Conservation (phyloP, 2,329 filamentous ascomycete species). For the Penicillium italicum region DNA sequence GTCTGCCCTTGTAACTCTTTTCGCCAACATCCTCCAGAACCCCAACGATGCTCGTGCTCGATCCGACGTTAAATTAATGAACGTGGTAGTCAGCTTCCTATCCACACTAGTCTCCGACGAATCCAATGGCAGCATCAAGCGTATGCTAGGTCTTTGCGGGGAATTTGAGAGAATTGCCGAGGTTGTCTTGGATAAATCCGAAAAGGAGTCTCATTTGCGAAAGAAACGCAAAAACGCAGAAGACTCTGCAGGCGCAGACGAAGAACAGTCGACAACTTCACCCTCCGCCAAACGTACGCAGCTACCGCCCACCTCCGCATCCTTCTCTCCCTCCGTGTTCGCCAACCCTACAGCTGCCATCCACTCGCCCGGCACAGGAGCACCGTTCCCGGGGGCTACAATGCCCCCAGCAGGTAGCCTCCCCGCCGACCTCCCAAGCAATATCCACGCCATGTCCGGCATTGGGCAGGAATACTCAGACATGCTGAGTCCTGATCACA, state of each 20-base stretch:
- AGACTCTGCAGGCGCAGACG: constrained; percentile 27
- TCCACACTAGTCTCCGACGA: constrained; percentile 86
- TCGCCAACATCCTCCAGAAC: constrained; percentile 94
- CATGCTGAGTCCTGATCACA: constrained; percentile 36
- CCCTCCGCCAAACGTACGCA: constrained; percentile 29
- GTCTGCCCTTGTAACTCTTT: constrained; percentile 87
- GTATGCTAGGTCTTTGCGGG: constrained; percentile 90
- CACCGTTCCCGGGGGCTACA: constrained; percentile 26
- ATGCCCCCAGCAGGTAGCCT: constrained; percentile 24
- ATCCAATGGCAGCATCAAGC: constrained; percentile 82
- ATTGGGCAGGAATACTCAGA: constrained; percentile 37
- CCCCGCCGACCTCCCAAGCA: constrained; percentile 23
- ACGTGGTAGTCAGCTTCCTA: constrained; percentile 84
- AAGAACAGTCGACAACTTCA: constrained; percentile 13
- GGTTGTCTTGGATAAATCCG: constrained; percentile 84
- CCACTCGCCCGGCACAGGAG: constrained; percentile 17
- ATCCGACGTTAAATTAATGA: constrained; percentile 88
- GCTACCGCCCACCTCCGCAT: constrained; percentile 15
- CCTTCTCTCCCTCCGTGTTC: constrained; percentile 29
- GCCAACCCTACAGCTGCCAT: constrained; percentile 17
- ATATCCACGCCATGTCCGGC: constrained; percentile 28
- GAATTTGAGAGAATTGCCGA: constrained; percentile 95
- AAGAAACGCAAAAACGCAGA: constrained; percentile 77
- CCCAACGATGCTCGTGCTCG: constrained; percentile 83
- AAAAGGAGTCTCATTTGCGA: constrained; percentile 74